phyloP scores from a whole-genome alignment of 2,329 filamentous ascomycete genomes.

The Pseudogymnoascus sp. region DNA sequence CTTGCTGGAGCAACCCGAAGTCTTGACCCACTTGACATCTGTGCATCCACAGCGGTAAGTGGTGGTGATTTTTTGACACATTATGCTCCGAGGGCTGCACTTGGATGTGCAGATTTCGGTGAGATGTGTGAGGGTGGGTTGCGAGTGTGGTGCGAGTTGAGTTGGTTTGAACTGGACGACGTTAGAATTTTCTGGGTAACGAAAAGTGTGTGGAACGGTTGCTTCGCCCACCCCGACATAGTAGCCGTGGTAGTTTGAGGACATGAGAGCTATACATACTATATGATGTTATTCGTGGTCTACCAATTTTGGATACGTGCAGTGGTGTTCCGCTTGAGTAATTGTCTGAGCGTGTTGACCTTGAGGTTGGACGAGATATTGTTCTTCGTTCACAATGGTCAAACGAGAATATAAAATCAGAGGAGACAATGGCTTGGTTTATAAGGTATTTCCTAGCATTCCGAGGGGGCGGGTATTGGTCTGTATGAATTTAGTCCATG shows the following conservation, averaged over 20 bases:
- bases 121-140: background rate
- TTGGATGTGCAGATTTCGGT: background rate
- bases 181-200: background rate
- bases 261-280: background rate
- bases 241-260: background rate
- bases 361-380: background rate
- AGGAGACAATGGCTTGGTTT: constrained; percentile 17
- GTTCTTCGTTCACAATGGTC: background rate
- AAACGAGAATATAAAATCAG: background rate
- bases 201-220: background rate
- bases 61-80: background rate
- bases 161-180: background rate
- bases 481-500: constrained; percentile 21
- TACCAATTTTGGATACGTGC: background rate
- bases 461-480: constrained; percentile 22
- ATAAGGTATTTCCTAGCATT: constrained; percentile 25
- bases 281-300: background rate
- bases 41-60: background rate
- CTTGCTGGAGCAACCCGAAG: background rate
- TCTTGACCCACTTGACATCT: background rate
- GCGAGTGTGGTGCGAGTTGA: background rate
- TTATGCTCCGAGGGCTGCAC: background rate
- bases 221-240: background rate
- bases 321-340: background rate
- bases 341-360: background rate